A percentile compares a stretch with the other conserved stretches of the same genome.
Evolutionary conservation across 176 grass and related monocot species (phyloP).

Genomic region (Phragmites australis): DNA sequence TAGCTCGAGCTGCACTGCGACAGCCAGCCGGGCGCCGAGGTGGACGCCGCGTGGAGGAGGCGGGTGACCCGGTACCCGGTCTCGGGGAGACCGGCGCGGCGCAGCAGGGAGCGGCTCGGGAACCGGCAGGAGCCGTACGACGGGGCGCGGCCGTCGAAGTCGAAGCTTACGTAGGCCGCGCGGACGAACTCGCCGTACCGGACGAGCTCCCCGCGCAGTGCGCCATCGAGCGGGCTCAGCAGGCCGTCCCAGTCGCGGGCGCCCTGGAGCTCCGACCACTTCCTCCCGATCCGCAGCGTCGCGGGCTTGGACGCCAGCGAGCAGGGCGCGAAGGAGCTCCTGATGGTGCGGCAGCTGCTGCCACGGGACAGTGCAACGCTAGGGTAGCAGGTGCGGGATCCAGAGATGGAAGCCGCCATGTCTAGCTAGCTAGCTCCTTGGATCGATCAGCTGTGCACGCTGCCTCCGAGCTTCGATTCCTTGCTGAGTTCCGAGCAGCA

Average conservation of each 20-base stretch:
- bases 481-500: not conserved
- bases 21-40: constrained; percentile 33
- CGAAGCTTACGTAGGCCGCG: constrained; percentile 51
- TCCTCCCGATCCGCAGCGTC: constrained; percentile 22
- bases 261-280: constrained; percentile 57
- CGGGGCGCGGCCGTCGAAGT: constrained; percentile 29
- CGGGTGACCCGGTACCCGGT: constrained; percentile 46
- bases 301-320: not conserved
- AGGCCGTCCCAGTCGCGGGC: constrained; percentile 51
- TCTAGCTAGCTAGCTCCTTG: not conserved
- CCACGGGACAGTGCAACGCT: not conserved
- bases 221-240: constrained; percentile 49
- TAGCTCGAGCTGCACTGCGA: constrained; percentile 40
- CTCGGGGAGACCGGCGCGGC: constrained; percentile 17
- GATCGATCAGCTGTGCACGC: not conserved
- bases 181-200: constrained; percentile 58
- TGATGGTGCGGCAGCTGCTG: not conserved
- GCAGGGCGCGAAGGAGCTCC: constrained; percentile 11
- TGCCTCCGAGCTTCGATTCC: too few relatives aligned
- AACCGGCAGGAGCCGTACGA: constrained; percentile 54
- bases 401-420: constrained; percentile 41
- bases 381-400: constrained; percentile 19
- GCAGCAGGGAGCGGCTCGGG: constrained; percentile 42
- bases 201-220: constrained; percentile 50
- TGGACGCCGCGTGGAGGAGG: constrained; percentile 47